phyloP scores from a whole-genome alignment of 164 flowering plant species.

The Santalum album region DNA sequence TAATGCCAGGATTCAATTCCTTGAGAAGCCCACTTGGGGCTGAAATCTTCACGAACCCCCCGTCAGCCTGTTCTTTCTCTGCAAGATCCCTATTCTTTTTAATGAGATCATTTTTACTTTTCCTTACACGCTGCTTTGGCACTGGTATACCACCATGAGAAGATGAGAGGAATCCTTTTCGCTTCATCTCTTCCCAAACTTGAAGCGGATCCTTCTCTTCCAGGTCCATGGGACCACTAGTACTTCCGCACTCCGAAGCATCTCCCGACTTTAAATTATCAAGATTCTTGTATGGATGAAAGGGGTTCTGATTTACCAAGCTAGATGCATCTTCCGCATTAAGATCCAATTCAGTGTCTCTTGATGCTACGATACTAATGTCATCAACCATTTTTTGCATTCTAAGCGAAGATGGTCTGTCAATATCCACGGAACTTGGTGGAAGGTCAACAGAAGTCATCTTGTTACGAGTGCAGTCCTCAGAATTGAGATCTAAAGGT shows the following conservation, averaged over 20 bases:
- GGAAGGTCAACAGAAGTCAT: slow-evolving; percentile 4
- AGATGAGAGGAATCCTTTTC: slow-evolving; percentile 70
- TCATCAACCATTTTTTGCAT: slow-evolving; percentile 9
- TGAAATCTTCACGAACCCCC: slow-evolving; percentile 66
- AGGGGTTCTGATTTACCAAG: slow-evolving; percentile 28
- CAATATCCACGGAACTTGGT: slow-evolving; percentile 8
- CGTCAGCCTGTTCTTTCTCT: slow-evolving; percentile 72
- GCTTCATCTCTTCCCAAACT: slow-evolving; percentile 80
- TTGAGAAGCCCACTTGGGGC: slow-evolving; percentile 91
- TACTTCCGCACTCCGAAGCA: slow-evolving; percentile 61
- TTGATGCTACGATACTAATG: slow-evolving; percentile 13
- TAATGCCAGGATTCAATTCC: slow-evolving; percentile 85
- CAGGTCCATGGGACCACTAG: slow-evolving; percentile 34
- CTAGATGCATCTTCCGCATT: slow-evolving; percentile 41
- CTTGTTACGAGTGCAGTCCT: slow-evolving; percentile 9
- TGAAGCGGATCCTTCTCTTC: slow-evolving; percentile 44
- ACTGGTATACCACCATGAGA: slow-evolving; percentile 53
- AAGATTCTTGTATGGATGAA: slow-evolving; percentile 23
- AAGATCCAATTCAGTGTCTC: slow-evolving; percentile 37
- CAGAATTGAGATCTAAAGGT: slow-evolving; percentile 29
- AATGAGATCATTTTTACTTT: slow-evolving; percentile 38
- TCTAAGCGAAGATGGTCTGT: slow-evolving; percentile 6
- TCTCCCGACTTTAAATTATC: slow-evolving; percentile 30
- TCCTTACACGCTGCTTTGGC: slow-evolving; percentile 56
- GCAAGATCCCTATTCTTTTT: slow-evolving; percentile 79